Percentiles rank a stretch among this genome's conserved stretches.
phyloP scores from a whole-genome alignment of 768 basidiomycete genomes.

The Termitomyces eurrhizus region DNA sequence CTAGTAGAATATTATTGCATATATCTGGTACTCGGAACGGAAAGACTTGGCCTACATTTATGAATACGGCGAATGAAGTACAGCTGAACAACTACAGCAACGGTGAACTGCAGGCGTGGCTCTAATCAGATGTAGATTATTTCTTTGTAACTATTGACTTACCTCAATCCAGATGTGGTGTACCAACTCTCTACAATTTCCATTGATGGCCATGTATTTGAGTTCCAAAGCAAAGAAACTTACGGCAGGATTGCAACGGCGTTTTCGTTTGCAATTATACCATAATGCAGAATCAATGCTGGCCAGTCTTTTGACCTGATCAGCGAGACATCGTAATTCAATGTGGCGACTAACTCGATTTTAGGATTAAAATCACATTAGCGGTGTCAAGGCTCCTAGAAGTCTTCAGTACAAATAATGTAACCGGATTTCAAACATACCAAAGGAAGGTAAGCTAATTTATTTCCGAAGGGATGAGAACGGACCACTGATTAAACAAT shows the following conservation, averaged over 20 bases:
- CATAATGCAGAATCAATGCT: neutral
- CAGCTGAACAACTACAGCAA: neutral
- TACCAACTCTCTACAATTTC: neutral
- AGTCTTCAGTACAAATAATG: neutral
- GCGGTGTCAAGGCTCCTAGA: neutral
- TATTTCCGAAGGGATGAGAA: no score
- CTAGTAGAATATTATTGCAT: neutral
- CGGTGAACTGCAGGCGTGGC: neutral
- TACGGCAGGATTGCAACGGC: neutral
- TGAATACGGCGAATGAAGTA: constrained; percentile 3
- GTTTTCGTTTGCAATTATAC: neutral
- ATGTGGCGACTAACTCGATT: neutral
- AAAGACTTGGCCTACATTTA: neutral
- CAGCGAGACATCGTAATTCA: neutral
- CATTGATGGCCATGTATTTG: neutral
- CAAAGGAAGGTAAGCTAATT: neutral
- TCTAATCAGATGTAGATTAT: neutral
- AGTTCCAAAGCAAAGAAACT: neutral
- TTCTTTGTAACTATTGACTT: neutral
- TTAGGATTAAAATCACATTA: neutral
- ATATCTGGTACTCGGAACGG: neutral
- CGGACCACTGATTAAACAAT: neutral
- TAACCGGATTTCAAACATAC: neutral
- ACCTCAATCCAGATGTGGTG: neutral
- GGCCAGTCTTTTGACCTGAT: neutral